These are phyloP conservation scores for Aspergillus taichungensis DNA, from an alignment of 495 filamentous ascomycete species.

Conservation along the genomic window DNA sequence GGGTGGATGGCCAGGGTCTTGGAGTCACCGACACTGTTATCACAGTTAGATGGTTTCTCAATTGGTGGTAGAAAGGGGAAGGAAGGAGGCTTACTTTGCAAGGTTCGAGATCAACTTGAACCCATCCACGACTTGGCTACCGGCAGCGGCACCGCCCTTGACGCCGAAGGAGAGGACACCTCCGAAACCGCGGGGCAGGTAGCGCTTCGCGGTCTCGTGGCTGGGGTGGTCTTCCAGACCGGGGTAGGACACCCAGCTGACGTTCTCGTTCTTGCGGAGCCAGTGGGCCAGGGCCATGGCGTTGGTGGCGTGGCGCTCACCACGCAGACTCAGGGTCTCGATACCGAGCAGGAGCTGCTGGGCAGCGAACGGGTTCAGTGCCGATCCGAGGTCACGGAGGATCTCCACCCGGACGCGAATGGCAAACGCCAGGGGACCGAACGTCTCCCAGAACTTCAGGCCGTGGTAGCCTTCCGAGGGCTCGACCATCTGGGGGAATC, in stretches of 20 bases:
- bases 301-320: constrained; percentile 83
- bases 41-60: constrained; percentile 1
- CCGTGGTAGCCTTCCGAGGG: constrained; percentile 92
- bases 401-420: constrained; percentile 81
- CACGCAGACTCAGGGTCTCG: constrained; percentile 82
- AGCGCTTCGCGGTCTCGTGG: constrained; percentile 80
- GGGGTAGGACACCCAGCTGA: constrained; percentile 91
- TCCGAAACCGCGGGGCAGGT: constrained; percentile 79
- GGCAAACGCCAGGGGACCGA: constrained; percentile 74
- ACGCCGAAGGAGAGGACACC: constrained; percentile 91
- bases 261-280: constrained; percentile 74
- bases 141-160: constrained; percentile 75
- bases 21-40: constrained; percentile 53
- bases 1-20: constrained; percentile 95
- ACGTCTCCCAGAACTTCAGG: constrained; percentile 95
- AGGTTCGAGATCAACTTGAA: constrained; percentile 95
- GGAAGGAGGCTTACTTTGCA: constrained; percentile 51
- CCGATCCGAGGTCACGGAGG: constrained; percentile 75
- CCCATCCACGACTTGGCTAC: constrained; percentile 80
- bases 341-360: constrained; percentile 86
- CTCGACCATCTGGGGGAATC: constrained; percentile 92
- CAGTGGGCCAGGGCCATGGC: constrained; percentile 73
- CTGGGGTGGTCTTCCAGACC: constrained; percentile 75
- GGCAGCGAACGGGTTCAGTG: constrained; percentile 89
- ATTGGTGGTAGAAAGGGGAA: background rate